A percentile compares a stretch with the other conserved stretches of the same genome.
These are phyloP conservation scores for Luvunga scandens DNA, from an alignment of 345 rosid genomes.

Conservation along the genomic window DNA sequence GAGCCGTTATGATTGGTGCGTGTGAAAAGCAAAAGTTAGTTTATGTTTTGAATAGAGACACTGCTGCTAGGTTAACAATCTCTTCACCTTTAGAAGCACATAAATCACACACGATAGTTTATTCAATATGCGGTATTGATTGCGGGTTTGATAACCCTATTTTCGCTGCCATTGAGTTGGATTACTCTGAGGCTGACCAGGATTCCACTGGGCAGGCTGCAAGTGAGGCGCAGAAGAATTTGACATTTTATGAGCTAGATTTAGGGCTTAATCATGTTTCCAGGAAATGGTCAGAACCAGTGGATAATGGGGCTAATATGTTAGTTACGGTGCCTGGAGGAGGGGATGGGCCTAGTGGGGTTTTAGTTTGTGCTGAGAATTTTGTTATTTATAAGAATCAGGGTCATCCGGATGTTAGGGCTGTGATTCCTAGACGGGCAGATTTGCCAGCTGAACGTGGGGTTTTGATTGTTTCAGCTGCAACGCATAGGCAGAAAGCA, in stretches of 20 bases:
- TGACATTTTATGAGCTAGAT: slow-evolving; percentile 95
- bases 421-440: slow-evolving; percentile 87
- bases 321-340: slow-evolving; percentile 99
- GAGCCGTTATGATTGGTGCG: slow-evolving; percentile 93
- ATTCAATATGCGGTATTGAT: slow-evolving; percentile 85
- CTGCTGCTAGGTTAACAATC: slow-evolving; percentile 88
- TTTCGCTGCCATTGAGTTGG: slow-evolving; percentile 93
- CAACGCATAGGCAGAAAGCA: slow-evolving; percentile 80
- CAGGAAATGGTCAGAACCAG: slow-evolving; percentile 92
- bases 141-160: slow-evolving; percentile 96
- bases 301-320: slow-evolving; percentile 97
- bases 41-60: slow-evolving; percentile 90
- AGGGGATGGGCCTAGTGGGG: slow-evolving; percentile 95
- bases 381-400: slow-evolving; percentile 95
- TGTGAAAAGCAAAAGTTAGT: slow-evolving; percentile 98
- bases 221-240: slow-evolving; percentile 87
- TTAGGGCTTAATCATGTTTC: slow-evolving; percentile 96
- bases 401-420: slow-evolving; percentile 88
- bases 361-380: slow-evolving; percentile 93
- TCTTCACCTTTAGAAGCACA: slow-evolving; percentile 98
- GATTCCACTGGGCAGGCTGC: slow-evolving; percentile 90
- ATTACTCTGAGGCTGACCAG: slow-evolving; percentile 91
- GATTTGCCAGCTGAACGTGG: slow-evolving; percentile 94
- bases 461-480: slow-evolving; percentile 88
- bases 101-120: slow-evolving; percentile 85